phyloP scores from a whole-genome alignment of 306 rosid species.

The Casuarina glauca region DNA sequence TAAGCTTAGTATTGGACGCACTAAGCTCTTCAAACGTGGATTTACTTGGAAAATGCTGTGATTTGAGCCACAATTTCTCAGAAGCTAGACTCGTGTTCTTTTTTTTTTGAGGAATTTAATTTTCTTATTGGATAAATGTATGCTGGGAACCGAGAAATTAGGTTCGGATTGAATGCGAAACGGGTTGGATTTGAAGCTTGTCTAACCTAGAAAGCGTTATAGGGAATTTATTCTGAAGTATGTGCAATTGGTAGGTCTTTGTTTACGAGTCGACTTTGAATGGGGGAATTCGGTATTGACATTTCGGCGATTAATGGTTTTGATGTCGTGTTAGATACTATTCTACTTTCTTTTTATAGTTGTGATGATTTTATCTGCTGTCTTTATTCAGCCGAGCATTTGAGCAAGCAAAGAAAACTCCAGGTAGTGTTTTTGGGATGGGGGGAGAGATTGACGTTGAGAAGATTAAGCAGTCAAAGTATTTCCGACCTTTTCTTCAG shows the following conservation, averaged over 20 bases:
- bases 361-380: conserved; percentile 18
- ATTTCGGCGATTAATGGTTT: not conserved
- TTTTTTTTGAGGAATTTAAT: not conserved
- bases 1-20: not conserved
- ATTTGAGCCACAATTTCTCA: not conserved
- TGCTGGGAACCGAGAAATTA: not conserved
- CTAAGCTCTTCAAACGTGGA: not conserved
- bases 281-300: not conserved
- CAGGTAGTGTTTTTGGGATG: conserved; percentile 54
- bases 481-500: conserved; percentile 61
- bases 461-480: conserved; percentile 71
- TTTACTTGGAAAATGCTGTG: not conserved
- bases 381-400: conserved; percentile 64
- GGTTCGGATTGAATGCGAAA: not conserved
- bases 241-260: not conserved
- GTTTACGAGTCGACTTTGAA: not conserved
- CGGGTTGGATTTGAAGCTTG: not conserved
- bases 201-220: not conserved
- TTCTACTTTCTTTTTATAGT: conserved; percentile 11
- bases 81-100: not conserved
- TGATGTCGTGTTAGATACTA: not conserved
- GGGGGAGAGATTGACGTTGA: conserved; percentile 65
- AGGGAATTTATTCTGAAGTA: not conserved
- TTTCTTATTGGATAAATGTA: not conserved
- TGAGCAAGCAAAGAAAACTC: conserved; percentile 71